Conservation (phyloP, 2,329 filamentous ascomycete genomes). For the Dissoconium aciculare region DNA sequence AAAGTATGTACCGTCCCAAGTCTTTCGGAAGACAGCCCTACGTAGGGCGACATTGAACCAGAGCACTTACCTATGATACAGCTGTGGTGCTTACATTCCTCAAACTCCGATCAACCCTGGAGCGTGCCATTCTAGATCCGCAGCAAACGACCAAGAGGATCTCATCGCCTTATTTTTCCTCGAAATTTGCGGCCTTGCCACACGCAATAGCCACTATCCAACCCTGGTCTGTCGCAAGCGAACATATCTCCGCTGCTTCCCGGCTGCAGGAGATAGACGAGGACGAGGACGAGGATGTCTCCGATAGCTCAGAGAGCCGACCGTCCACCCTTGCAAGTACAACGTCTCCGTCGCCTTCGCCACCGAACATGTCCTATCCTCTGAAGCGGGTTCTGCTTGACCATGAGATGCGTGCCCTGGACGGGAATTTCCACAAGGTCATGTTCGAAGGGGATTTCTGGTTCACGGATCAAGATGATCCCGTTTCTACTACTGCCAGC, state of each 20-base stretch:
- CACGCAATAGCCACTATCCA: not conserved
- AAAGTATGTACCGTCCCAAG: not conserved
- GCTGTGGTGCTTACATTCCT: not conserved
- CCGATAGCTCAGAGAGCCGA: too few relatives aligned
- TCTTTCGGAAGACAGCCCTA: too few relatives aligned
- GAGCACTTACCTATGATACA: not conserved
- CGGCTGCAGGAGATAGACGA: too few relatives aligned
- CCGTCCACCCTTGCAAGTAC: too few relatives aligned
- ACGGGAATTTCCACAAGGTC: not conserved
- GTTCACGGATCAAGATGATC: not conserved
- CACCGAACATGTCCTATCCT: not conserved
- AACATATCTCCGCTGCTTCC: not conserved
- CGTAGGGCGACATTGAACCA: not conserved
- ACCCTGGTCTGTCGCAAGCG: not conserved
- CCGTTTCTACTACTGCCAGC: too few relatives aligned
- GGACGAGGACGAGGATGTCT: too few relatives aligned
- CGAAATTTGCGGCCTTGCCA: not conserved
- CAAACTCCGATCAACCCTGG: not conserved
- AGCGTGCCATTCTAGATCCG: not conserved
- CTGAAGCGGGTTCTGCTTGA: not conserved
- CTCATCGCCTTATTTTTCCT: too few relatives aligned
- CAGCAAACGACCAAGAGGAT: not conserved
- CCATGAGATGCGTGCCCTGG: not conserved
- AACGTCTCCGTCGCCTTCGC: too few relatives aligned
- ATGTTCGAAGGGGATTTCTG: conserved; percentile 1